Evolutionary conservation across 106 monocot genomes (phyloP).

Genomic region (Dendrobium nobile): DNA sequence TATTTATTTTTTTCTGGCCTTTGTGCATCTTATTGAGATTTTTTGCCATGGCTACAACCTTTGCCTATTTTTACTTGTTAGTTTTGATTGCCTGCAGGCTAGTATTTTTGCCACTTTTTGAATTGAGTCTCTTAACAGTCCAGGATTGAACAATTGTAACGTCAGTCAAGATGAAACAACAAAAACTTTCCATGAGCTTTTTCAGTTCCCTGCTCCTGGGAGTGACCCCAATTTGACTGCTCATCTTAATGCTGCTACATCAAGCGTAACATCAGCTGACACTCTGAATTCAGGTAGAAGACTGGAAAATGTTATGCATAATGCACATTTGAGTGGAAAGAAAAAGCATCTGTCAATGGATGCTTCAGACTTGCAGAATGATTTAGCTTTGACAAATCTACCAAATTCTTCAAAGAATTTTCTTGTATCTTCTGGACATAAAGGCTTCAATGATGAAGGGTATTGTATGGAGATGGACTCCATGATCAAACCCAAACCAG

Average conservation of each 20-base stretch:
- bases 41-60: neutral
- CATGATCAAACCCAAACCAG: slow-evolving; percentile 7
- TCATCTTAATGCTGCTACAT: slow-evolving; percentile 21
- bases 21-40: neutral
- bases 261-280: slow-evolving; percentile 15
- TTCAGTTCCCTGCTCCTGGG: slow-evolving; percentile 30
- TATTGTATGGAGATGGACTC: neutral
- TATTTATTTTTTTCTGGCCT: neutral
- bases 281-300: slow-evolving; percentile 10
- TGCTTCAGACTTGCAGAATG: slow-evolving; percentile 13
- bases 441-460: slow-evolving; percentile 18
- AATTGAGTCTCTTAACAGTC: slow-evolving; percentile 30
- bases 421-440: slow-evolving; percentile 14
- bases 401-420: slow-evolving; percentile 18
- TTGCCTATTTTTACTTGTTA: neutral
- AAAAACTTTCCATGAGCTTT: slow-evolving; percentile 52
- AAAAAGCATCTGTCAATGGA: slow-evolving; percentile 39
- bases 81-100: neutral
- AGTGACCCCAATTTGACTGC: slow-evolving; percentile 19
- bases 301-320: slow-evolving; percentile 14
- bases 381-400: slow-evolving; percentile 8
- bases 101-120: slow-evolving; percentile 3
- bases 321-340: slow-evolving; percentile 19
- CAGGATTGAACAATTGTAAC: slow-evolving; percentile 65
- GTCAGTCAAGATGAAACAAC: slow-evolving; percentile 73